Conservation (phyloP, 768 basidiomycete genomes). For the Sarcomyxa edulis region DNA sequence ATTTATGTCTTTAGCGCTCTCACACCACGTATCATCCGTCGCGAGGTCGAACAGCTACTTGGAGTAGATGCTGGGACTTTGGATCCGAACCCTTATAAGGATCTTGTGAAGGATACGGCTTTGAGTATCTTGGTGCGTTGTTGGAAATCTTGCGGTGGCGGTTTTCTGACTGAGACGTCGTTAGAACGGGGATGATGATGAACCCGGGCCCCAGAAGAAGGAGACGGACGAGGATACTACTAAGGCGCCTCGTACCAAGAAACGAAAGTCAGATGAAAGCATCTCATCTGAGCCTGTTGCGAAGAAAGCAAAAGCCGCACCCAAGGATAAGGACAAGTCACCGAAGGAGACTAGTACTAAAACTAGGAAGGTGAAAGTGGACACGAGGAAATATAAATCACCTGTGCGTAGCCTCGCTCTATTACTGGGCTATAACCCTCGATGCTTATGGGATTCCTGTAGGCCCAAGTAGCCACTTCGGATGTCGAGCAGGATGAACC, state of each 20-base stretch:
- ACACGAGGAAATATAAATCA: slow-evolving; percentile 39
- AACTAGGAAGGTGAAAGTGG: slow-evolving; percentile 13
- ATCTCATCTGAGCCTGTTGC: background rate
- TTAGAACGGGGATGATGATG: slow-evolving; percentile 4
- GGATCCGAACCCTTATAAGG: slow-evolving; percentile 38
- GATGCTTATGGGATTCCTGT: too few relatives aligned
- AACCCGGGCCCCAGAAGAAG: slow-evolving; percentile 7
- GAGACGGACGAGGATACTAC: slow-evolving; percentile 5
- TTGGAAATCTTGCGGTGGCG: background rate
- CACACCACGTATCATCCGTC: slow-evolving; percentile 47
- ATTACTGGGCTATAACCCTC: too few relatives aligned
- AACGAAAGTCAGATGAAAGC: slow-evolving; percentile 10
- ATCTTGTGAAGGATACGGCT: slow-evolving; percentile 37
- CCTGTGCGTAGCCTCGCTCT: slow-evolving; percentile 27
- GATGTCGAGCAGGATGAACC: slow-evolving; percentile 27
- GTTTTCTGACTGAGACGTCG: background rate
- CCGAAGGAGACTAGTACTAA: slow-evolving; percentile 4
- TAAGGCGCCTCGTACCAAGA: too few relatives aligned
- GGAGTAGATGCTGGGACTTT: slow-evolving; percentile 38
- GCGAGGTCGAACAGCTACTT: slow-evolving; percentile 41
- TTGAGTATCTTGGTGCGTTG: slow-evolving; percentile 30
- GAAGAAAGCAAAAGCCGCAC: slow-evolving; percentile 1
- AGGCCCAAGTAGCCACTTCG: slow-evolving; percentile 31
- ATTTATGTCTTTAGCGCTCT: slow-evolving; percentile 11
- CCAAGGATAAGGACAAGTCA: background rate